Evolutionary conservation across 495 filamentous ascomycete genomes (phyloP).

Genomic region (Antarctomyces pellizariae): DNA sequence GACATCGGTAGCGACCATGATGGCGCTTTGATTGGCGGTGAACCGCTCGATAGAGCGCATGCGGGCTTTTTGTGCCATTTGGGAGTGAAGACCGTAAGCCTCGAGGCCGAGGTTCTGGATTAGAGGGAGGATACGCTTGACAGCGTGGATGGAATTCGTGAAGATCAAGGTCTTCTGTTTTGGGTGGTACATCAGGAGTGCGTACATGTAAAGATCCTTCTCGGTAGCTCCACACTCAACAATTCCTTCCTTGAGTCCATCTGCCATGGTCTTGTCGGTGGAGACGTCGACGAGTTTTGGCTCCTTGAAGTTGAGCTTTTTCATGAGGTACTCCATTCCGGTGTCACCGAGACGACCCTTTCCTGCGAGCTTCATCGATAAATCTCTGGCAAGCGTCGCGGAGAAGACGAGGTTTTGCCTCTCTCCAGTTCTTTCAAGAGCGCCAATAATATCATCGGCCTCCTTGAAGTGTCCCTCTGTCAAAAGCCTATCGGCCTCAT

Average conservation of each 20-base stretch:
- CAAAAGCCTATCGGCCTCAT: constrained; percentile 83
- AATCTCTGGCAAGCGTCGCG: constrained; percentile 71
- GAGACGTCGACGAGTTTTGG: constrained; percentile 89
- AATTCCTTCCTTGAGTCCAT: constrained; percentile 66
- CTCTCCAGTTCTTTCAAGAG: constrained; percentile 34
- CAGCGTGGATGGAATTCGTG: constrained; percentile 84
- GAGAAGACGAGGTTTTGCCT: constrained; percentile 92
- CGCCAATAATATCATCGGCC: constrained; percentile 56
- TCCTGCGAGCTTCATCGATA: constrained; percentile 75
- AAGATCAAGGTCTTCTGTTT: constrained; percentile 65
- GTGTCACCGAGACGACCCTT: constrained; percentile 45
- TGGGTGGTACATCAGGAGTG: constrained; percentile 62
- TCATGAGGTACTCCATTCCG: constrained; percentile 78
- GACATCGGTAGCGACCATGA: constrained; percentile 85
- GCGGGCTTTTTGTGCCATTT: constrained; percentile 93
- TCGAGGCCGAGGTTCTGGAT: constrained; percentile 63
- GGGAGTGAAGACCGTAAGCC: constrained; percentile 62
- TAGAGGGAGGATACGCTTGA: constrained; percentile 65
- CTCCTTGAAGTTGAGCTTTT: constrained; percentile 69
- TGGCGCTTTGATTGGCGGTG: constrained; percentile 32
- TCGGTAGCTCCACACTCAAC: constrained; percentile 81
- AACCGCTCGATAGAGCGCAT: constrained; percentile 82
- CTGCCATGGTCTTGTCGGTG: constrained; percentile 65
- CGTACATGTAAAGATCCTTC: constrained; percentile 91
- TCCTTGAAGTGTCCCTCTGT: constrained; percentile 93